Evolutionary conservation across 192 early-diverging fungal species (phyloP).

Genomic region (Podila minutissima): DNA sequence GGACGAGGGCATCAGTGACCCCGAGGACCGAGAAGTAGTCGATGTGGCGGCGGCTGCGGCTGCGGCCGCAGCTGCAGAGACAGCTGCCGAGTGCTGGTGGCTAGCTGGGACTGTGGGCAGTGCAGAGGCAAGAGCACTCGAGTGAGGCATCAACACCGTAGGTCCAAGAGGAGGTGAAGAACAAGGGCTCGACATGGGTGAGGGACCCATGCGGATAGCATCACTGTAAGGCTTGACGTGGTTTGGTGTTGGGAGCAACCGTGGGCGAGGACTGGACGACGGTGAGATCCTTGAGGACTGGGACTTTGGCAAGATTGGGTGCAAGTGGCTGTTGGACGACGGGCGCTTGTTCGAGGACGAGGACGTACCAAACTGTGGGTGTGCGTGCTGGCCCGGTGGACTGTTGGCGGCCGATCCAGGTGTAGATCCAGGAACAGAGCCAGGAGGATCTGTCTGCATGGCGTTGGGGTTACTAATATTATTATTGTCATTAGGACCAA

Average conservation of each 20-base stretch:
- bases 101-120: conserved; percentile 38
- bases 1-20: conserved; percentile 11
- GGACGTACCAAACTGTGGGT: conserved; percentile 5
- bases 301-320: conserved; percentile 38
- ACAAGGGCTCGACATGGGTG: conserved; percentile 41
- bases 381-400: conserved; percentile 24
- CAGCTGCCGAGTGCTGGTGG: conserved; percentile 47
- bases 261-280: conserved; percentile 34
- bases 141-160: background rate
- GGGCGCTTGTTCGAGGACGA: conserved; percentile 18
- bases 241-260: conserved; percentile 30
- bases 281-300: conserved; percentile 26
- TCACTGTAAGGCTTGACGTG: conserved; percentile 26
- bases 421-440: conserved; percentile 13
- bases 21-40: background rate
- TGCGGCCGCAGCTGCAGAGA: conserved; percentile 36
- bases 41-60: conserved; percentile 33
- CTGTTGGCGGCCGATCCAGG: conserved; percentile 39
- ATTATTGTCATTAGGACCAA: background rate
- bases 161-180: conserved; percentile 39
- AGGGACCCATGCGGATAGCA: conserved; percentile 29
- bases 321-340: conserved; percentile 26
- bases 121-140: conserved; percentile 28
- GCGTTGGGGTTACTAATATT: background rate
- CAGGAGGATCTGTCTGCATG: conserved; percentile 1